Evolutionary conservation across 164 flowering plant genomes (phyloP), one percentile per base, ranked within the genome.

Genomic region (Tinospora cordifolia): DNA sequence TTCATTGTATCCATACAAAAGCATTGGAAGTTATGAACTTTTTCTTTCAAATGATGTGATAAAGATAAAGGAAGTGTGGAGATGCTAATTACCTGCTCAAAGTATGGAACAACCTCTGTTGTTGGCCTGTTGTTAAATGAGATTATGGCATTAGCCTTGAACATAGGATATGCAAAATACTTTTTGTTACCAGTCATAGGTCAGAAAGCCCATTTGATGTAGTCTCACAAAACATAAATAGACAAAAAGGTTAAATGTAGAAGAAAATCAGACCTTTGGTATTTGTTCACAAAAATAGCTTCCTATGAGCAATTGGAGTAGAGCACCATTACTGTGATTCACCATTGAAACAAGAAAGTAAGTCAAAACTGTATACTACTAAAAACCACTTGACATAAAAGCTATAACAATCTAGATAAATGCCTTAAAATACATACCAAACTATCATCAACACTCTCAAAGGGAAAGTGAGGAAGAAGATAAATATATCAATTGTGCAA

Each of bases 81-180:
- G n/a, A 30, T 62, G 41, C 8, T 15, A 19, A 47, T 64, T 75
- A 94, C 98, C 95, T 90, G 97, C 80, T 94, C 97, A 82, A 94
- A 94, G 81, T 91, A 91, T 21, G 97, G 98, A 24, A 94, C 98
- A 63, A 97, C 98, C 82, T 91, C 98, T 22, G 95, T 69, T 68
- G 95, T 97, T 72, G 97, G 86, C 79, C 84, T 85, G 82, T 94
- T 94, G 91, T 90, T 94, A 89, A 79, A 94, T 27, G 98, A 89
- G 76, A 94, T 86, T 74, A 91, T 84, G 79, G 82, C 97, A 84
- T 88, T 90, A 71, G 96, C 98, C 98, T 94, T 86, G 79, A 79
- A 83, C 51, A 83, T 75, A 60, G 84, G 63, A 83, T 10, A 74
- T 2, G 67, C 67, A 46, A 83, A 78, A 70, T 77, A n/a, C 30